Conservation (phyloP, 2,329 filamentous ascomycete genomes). For the Endothia cerciana region DNA sequence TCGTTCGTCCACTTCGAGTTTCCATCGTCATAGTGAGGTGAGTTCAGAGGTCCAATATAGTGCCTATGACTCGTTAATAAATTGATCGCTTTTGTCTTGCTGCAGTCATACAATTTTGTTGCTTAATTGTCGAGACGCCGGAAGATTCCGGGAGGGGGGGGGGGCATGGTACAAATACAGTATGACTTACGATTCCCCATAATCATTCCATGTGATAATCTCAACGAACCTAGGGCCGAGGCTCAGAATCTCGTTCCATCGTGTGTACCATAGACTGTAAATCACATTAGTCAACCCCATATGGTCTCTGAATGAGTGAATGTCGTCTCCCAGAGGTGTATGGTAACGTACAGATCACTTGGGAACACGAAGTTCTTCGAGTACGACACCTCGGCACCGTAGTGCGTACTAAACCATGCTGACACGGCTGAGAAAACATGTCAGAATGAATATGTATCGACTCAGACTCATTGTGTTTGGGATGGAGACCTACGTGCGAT, state of each 20-base stretch:
- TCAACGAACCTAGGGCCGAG: constrained; percentile 52
- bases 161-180: neutral
- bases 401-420: constrained; percentile 49
- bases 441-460: neutral
- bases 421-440: constrained; percentile 30
- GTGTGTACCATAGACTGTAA: constrained; percentile 54
- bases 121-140: neutral
- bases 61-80: constrained; percentile 37
- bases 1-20: constrained; percentile 55
- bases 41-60: constrained; percentile 54
- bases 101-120: neutral
- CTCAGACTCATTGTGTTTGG: constrained; percentile 30
- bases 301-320: neutral
- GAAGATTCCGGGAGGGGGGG: neutral
- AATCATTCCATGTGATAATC: constrained; percentile 54
- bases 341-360: constrained; percentile 47
- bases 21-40: constrained; percentile 46
- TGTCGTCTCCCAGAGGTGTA: neutral
- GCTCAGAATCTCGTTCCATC: constrained; percentile 54
- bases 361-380: constrained; percentile 62
- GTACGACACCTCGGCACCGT: constrained; percentile 48
- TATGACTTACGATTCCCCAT: constrained; percentile 48
- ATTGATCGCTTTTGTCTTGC: neutral
- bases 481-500: constrained; percentile 29
- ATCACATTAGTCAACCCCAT: neutral